Conservation (phyloP, 176 grass and related monocot species). For the Lolium multiflorum region DNA sequence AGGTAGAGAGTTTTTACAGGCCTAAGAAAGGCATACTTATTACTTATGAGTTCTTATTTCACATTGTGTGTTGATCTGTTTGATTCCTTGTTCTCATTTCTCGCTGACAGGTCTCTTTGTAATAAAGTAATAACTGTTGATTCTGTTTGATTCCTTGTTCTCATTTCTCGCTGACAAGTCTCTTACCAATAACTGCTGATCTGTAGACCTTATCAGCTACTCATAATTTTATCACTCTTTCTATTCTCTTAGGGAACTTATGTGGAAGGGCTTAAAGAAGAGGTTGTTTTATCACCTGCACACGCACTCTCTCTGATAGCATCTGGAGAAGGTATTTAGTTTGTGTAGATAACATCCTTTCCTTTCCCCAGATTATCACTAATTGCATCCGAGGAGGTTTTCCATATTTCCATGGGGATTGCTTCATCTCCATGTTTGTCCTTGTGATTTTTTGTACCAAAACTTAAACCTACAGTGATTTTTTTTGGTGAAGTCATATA, state of each 20-base stretch:
- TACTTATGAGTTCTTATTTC: conserved; percentile 24
- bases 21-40: background rate
- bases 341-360: conserved; percentile 19
- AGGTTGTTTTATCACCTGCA: conserved; percentile 96
- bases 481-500: conserved; percentile 11
- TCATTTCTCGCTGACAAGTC: background rate
- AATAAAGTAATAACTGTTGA: background rate
- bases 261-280: conserved; percentile 99
- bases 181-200: background rate
- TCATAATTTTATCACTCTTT: conserved; percentile 41
- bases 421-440: conserved; percentile 9
- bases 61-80: conserved; percentile 3
- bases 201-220: background rate
- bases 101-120: background rate
- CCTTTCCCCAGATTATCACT: conserved; percentile 14
- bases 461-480: conserved; percentile 10
- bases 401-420: background rate
- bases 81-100: conserved; percentile 22
- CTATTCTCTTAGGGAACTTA: conserved; percentile 79
- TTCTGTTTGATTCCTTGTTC: too few relatives aligned
- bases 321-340: conserved; percentile 87
- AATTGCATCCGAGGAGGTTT: conserved; percentile 18
- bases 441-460: background rate
- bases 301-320: conserved; percentile 98
- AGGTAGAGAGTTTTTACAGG: too few relatives aligned